Evolutionary conservation across 768 basidiomycete species (phyloP), one percentile per base, ranked within the genome.

Genomic region (Lentinula aciculospora): DNA sequence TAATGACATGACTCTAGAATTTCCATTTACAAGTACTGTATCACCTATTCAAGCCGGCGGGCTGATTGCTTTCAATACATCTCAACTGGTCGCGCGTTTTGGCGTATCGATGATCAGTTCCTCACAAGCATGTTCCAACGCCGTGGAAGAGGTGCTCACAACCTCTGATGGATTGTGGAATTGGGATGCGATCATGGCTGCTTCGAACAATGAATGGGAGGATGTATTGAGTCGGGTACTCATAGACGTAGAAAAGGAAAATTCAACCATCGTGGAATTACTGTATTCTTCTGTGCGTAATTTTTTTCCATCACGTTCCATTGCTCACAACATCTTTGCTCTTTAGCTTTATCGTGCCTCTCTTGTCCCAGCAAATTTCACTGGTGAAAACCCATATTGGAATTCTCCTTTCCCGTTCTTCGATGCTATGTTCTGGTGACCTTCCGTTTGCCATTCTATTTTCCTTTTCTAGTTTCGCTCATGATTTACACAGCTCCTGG

Each of bases 51-150:
- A 80, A 66, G 77, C 78, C 9, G 79, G 78, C 5, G 77, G 71
- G 8, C 65, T 80, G n/a, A 62, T 80, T 9, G 68, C 69, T 1
- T 77, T 80, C 67, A 68, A 70, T 27, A 60, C 71, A 3, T 64
- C 64, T 15, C 64, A 65, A 5, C 69, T 84, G 36, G 75, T 71
- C 42, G 77, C 83, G 31, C 77, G 83, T 6, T 83, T 84, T 40
- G 83, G 84, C 19, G 72, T 85, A 12, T 85, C 84, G 2, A 81
- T 83, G 70, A 71, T 73, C 17, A 79, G 76, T 40, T 58, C 75
- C 7, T 74, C 74, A 12, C 81, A 82, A 62, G 84, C 83, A 1
- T 86, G 83, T 62, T 62, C 70, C 15, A 85, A 85, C 61, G 83
- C 82, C 0, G 80, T 84, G 61, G 69, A 65, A 44, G 83, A 84